A percentile compares a stretch with the other conserved stretches of the same genome.
Conservation (phyloP, 2,329 filamentous ascomycete genomes). For the Trichoderma pleuroti region DNA sequence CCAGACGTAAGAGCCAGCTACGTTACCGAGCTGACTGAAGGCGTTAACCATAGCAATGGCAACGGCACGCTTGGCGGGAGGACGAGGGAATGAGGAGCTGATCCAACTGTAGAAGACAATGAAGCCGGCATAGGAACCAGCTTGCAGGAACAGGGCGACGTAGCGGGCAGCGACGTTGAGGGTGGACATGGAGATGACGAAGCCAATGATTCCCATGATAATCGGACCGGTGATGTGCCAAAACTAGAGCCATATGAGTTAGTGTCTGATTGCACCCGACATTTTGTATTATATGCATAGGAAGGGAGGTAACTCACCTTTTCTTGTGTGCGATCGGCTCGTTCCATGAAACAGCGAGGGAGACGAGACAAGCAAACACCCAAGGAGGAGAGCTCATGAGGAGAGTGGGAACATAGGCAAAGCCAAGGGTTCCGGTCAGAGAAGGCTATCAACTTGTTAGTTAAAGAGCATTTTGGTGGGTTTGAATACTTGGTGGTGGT, state of each 20-base stretch:
- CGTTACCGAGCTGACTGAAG: constrained; percentile 55
- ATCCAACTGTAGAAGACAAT: constrained; percentile 60
- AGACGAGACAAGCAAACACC: constrained; percentile 57
- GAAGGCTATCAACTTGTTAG: constrained; percentile 37
- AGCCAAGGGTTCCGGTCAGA: constrained; percentile 52
- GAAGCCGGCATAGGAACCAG: constrained; percentile 55
- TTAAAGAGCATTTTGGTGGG: neutral
- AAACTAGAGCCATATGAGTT: constrained; percentile 34
- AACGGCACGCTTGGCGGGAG: constrained; percentile 58
- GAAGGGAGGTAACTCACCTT: constrained; percentile 36
- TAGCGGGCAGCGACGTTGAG: constrained; percentile 55
- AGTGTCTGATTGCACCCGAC: neutral
- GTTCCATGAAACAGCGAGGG: constrained; percentile 52
- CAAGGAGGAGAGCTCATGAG: constrained; percentile 57
- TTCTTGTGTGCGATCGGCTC: constrained; percentile 53
- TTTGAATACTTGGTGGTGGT: neutral
- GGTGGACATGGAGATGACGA: constrained; percentile 59
- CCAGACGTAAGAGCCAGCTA: constrained; percentile 63
- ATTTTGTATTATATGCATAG: neutral
- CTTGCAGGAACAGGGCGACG: constrained; percentile 57
- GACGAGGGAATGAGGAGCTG: constrained; percentile 54
- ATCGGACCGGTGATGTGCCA: constrained; percentile 57
- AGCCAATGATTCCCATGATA: constrained; percentile 51
- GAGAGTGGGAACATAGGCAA: constrained; percentile 49
- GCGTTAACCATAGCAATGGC: constrained; percentile 60